Evolutionary conservation across 805 yeast genomes (phyloP).

Genomic region (Metschnikowia kofuensis): DNA sequence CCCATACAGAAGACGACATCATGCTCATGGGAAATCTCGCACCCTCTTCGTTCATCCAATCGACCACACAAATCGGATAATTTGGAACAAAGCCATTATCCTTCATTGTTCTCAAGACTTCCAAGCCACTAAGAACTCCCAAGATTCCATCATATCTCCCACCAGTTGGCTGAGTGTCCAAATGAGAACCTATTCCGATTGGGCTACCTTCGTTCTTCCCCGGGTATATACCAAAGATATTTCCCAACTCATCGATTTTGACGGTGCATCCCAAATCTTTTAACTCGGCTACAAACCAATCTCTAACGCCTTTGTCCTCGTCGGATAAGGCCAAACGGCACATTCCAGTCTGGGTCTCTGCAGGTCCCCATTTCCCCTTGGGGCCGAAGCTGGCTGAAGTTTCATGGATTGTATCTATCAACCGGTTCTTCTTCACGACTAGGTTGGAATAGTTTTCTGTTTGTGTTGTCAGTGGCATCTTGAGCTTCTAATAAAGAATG

Average conservation of each 20-base stretch:
- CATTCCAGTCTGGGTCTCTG: slow-evolving; percentile 60
- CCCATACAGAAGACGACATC: slow-evolving; percentile 69
- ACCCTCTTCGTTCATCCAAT: slow-evolving; percentile 81
- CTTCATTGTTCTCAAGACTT: slow-evolving; percentile 61
- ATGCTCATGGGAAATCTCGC: slow-evolving; percentile 70
- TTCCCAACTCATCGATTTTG: slow-evolving; percentile 63
- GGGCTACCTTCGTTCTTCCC: slow-evolving; percentile 49
- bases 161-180: slow-evolving; percentile 78
- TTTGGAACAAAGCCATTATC: slow-evolving; percentile 59
- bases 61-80: slow-evolving; percentile 60
- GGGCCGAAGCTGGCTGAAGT: slow-evolving; percentile 61
- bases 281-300: slow-evolving; percentile 60
- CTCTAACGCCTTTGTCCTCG: slow-evolving; percentile 59
- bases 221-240: slow-evolving; percentile 63
- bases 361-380: slow-evolving; percentile 57
- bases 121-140: slow-evolving; percentile 67
- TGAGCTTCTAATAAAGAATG: too few relatives aligned
- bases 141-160: slow-evolving; percentile 73
- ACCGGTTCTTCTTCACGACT: slow-evolving; percentile 23
- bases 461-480: slow-evolving; percentile 10
- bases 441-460: slow-evolving; percentile 5
- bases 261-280: slow-evolving; percentile 53
- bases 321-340: slow-evolving; percentile 62
- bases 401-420: slow-evolving; percentile 57
- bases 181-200: slow-evolving; percentile 69